phyloP scores from a whole-genome alignment of 1,139 yeast genomes.

The Debaryomyces robertsiae region DNA sequence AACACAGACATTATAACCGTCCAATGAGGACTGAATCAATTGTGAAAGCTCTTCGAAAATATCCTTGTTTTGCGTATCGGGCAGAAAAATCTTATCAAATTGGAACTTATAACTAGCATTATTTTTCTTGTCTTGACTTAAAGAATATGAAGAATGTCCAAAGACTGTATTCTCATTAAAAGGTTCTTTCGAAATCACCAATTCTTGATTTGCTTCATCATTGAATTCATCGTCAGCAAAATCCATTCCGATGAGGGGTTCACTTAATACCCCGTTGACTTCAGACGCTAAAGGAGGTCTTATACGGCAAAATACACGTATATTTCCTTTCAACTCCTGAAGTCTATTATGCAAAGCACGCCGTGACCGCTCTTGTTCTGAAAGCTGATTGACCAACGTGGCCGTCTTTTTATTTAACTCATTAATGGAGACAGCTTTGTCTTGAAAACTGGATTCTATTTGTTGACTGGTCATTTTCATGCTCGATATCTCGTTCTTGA shows the following conservation, averaged over 20 bases:
- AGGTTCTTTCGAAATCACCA: conserved; percentile 35
- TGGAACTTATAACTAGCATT: conserved; percentile 43
- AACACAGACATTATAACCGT: conserved; percentile 90
- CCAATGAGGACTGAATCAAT: conserved; percentile 83
- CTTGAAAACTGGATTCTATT: conserved; percentile 6
- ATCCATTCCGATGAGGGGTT: conserved; percentile 26
- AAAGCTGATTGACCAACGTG: conserved; percentile 11
- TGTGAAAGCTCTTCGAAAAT: conserved; percentile 87
- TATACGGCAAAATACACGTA: conserved; percentile 86
- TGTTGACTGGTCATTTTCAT: conserved; percentile 11
- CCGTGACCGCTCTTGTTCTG: conserved; percentile 39
- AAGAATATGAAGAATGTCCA: conserved; percentile 10
- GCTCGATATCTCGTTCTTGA: conserved; percentile 17
- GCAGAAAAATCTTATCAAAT: conserved; percentile 79
- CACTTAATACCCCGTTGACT: conserved; percentile 21
- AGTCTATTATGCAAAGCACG: conserved; percentile 72
- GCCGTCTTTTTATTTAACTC: conserved; percentile 9
- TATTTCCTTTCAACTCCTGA: conserved; percentile 90
- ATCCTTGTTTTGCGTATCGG: conserved; percentile 53
- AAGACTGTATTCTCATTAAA: conserved; percentile 10
- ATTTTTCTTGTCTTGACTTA: conserved; percentile 9
- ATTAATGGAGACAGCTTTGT: conserved; percentile 13
- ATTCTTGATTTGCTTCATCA: conserved; percentile 53
- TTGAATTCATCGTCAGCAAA: conserved; percentile 53
- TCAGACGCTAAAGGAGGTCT: conserved; percentile 51